phyloP scores from a whole-genome alignment of 495 filamentous ascomycete genomes.

The Aspergillus olivimuriae region DNA sequence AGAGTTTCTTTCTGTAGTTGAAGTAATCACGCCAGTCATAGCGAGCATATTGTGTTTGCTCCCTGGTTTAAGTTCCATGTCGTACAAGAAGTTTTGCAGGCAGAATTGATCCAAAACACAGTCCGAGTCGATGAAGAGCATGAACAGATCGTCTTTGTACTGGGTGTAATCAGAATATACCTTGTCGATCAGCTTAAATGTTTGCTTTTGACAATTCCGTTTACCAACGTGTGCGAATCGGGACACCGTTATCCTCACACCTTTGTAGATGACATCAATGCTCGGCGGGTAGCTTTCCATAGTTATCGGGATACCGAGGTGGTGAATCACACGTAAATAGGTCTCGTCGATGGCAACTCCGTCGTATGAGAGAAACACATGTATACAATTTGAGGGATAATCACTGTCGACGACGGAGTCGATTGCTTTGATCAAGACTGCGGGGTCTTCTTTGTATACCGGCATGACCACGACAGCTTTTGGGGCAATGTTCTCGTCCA shows the following conservation, averaged over 20 bases:
- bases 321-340: conserved; percentile 82
- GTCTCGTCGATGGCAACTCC: conserved; percentile 83
- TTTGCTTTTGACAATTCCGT: conserved; percentile 85
- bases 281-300: conserved; percentile 77
- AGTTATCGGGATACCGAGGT: conserved; percentile 75
- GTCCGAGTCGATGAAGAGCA: conserved; percentile 97
- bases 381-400: conserved; percentile 87
- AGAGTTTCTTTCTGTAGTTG: conserved; percentile 82
- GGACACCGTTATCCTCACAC: conserved; percentile 82
- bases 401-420: conserved; percentile 93
- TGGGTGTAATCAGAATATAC: conserved; percentile 87
- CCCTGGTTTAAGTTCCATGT: conserved; percentile 96
- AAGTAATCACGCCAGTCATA: conserved; percentile 97
- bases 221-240: conserved; percentile 94
- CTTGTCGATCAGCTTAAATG: conserved; percentile 91
- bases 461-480: conserved; percentile 98
- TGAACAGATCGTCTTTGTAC: conserved; percentile 86
- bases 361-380: conserved; percentile 96
- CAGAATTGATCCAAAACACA: conserved; percentile 91
- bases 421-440: conserved; percentile 78
- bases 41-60: conserved; percentile 92
- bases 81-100: conserved; percentile 97
- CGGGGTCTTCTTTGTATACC: conserved; percentile 89
- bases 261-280: conserved; percentile 82
- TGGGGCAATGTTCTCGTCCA: conserved; percentile 81